Conservation (phyloP, 768 basidiomycete genomes). For the Suillus decipiens region DNA sequence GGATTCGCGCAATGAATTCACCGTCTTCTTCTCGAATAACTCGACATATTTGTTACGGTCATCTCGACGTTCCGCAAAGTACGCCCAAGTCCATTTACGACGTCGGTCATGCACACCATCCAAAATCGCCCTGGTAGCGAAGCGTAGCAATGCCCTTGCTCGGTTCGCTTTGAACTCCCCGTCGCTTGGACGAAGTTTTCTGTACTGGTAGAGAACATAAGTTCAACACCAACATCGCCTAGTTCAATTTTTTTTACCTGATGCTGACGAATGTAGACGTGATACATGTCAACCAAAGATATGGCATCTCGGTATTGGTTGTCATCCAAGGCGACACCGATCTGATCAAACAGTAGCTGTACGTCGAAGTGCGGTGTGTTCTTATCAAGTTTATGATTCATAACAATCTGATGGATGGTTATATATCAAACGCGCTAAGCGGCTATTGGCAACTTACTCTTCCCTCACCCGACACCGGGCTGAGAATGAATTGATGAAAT, state of each 20-base stretch:
- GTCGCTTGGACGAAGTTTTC: constrained; percentile 72
- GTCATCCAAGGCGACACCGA: constrained; percentile 88
- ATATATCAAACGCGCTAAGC: constrained; percentile 4
- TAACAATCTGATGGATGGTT: constrained; percentile 55
- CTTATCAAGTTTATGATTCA: constrained; percentile 77
- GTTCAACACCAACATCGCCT: not conserved
- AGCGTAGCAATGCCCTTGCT: constrained; percentile 70
- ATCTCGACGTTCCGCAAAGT: constrained; percentile 86
- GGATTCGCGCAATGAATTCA: constrained; percentile 50
- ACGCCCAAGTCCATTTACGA: constrained; percentile 88
- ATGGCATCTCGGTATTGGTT: constrained; percentile 94
- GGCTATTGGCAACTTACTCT: constrained; percentile 49
- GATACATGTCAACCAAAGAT: constrained; percentile 94
- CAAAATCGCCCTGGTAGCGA: constrained; percentile 78
- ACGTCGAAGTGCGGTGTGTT: constrained; percentile 85
- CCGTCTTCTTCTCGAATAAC: constrained; percentile 76
- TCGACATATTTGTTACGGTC: constrained; percentile 84
- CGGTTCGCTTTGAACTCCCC: constrained; percentile 58
- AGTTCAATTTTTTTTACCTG: constrained; percentile 49
- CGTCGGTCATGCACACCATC: constrained; percentile 82
- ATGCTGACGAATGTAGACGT: constrained; percentile 85
- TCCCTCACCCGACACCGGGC: constrained; percentile 95
- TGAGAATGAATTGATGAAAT: constrained; percentile 89
- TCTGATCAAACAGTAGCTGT: constrained; percentile 87
- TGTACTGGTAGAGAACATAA: constrained; percentile 52